Conservation (phyloP, 495 filamentous ascomycete species). For the Melanomma pulvis-pyrius region DNA sequence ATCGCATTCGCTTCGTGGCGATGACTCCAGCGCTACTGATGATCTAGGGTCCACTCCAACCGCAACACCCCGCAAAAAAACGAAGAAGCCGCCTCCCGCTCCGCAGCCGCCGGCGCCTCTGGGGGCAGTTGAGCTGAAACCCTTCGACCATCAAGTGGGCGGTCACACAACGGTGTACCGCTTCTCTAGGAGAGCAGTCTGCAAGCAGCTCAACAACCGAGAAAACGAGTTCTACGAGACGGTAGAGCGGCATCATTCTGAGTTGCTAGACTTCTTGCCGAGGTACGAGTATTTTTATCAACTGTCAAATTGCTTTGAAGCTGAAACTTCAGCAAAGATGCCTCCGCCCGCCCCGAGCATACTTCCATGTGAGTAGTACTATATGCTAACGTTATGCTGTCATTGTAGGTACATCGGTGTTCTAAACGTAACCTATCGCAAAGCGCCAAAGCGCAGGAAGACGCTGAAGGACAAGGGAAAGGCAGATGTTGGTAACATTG, state of each 20-base stretch:
- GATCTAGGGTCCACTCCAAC: conserved; percentile 65
- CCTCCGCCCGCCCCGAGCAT: conserved; percentile 13
- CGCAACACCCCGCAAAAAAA: conserved; percentile 48
- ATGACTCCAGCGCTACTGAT: conserved; percentile 58
- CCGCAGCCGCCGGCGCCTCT: conserved; percentile 58
- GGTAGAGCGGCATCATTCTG: conserved; percentile 84
- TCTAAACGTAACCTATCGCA: conserved; percentile 94
- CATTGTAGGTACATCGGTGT: conserved; percentile 87
- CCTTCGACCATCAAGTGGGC: conserved; percentile 95
- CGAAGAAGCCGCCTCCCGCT: conserved; percentile 6
- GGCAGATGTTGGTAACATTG: conserved; percentile 14
- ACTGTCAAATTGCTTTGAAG: conserved; percentile 38
- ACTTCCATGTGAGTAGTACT: conserved; percentile 16
- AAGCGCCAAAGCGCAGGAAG: conserved; percentile 71
- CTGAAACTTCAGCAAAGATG: conserved; percentile 46
- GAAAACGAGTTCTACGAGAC: conserved; percentile 99
- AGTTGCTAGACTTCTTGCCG: conserved; percentile 86
- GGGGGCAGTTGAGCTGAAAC: conserved; percentile 92
- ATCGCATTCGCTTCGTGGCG: conserved; percentile 51
- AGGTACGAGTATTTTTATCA: conserved; percentile 64
- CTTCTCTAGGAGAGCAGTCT: conserved; percentile 91
- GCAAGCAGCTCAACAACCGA: conserved; percentile 94
- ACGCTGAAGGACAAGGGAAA: conserved; percentile 28
- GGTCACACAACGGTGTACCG: conserved; percentile 96
- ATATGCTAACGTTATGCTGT: conserved; percentile 44